phyloP scores from a whole-genome alignment of 306 rosid genomes.

The Rosa rugosa region DNA sequence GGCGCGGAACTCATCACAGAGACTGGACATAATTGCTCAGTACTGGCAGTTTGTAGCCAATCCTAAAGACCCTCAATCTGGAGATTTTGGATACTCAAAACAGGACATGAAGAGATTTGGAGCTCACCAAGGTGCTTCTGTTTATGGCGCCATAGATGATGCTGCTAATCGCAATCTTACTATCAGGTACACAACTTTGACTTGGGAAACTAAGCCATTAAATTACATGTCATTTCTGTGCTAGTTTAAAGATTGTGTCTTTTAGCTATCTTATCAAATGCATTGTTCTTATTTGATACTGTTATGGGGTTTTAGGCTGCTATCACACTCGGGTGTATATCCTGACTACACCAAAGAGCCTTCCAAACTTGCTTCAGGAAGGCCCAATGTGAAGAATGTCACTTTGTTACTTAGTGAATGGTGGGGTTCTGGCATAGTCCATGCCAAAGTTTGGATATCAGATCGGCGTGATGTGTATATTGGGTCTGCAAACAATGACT shows the following conservation, averaged over 20 bases:
- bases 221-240: not conserved
- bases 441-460: slow-evolving; percentile 94
- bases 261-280: not conserved
- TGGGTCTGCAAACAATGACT: slow-evolving; percentile 95
- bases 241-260: not conserved
- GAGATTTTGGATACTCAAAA: slow-evolving; percentile 76
- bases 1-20: slow-evolving; percentile 65
- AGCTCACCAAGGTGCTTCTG: slow-evolving; percentile 63
- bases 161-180: slow-evolving; percentile 74
- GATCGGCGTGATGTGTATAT: slow-evolving; percentile 66
- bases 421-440: slow-evolving; percentile 96
- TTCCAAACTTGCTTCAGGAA: slow-evolving; percentile 71
- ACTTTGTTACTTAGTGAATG: slow-evolving; percentile 61
- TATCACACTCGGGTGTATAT: slow-evolving; percentile 89
- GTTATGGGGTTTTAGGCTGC: slow-evolving; percentile 42
- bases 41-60: slow-evolving; percentile 74
- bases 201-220: not conserved
- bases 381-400: slow-evolving; percentile 85
- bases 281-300: not conserved
- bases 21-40: slow-evolving; percentile 74
- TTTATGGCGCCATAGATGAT: slow-evolving; percentile 59
- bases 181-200: slow-evolving; percentile 42
- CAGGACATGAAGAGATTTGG: slow-evolving; percentile 64
- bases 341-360: slow-evolving; percentile 68
- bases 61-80: slow-evolving; percentile 66